Percentiles rank a stretch among this genome's conserved stretches.
These are phyloP conservation scores for Daldinia caldariorum DNA, from an alignment of 495 filamentous ascomycete genomes.

Conservation along the genomic window DNA sequence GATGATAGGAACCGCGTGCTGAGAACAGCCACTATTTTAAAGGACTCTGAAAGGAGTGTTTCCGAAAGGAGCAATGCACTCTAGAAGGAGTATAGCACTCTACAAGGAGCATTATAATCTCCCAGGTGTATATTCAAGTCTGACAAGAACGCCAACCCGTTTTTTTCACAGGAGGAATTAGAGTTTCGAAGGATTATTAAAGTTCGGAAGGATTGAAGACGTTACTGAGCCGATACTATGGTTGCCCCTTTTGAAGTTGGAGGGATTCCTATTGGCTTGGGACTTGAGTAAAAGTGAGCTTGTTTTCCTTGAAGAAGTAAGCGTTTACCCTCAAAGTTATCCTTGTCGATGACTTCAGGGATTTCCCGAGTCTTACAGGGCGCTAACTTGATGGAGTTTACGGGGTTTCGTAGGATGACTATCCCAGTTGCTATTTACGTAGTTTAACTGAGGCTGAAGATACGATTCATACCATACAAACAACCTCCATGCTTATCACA, in stretches of 20 bases:
- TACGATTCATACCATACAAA: neutral
- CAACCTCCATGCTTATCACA: neutral
- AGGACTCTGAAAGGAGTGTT: conserved; percentile 2
- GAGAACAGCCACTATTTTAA: neutral
- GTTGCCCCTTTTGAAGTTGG: conserved; percentile 4
- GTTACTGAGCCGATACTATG: neutral
- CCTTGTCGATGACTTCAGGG: neutral
- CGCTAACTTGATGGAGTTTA: conserved; percentile 5
- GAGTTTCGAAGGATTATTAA: neutral
- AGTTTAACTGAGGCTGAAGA: neutral
- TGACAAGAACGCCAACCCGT: neutral
- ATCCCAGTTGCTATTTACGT: neutral
- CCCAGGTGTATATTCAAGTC: neutral
- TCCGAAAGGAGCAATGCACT: neutral
- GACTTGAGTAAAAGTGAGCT: neutral
- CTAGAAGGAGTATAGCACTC: neutral
- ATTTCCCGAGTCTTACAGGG: neutral
- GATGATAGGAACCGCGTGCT: neutral
- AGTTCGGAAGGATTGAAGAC: neutral
- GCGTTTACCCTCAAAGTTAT: neutral
- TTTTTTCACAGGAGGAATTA: too few relatives aligned
- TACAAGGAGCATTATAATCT: neutral
- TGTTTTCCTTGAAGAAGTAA: neutral
- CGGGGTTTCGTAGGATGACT: conserved; percentile 6
- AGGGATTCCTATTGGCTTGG: conserved; percentile 1